A percentile compares a stretch with the other conserved stretches of the same genome.
Conservation (phyloP, 768 basidiomycete genomes). For the Suillus subalutaceus region DNA sequence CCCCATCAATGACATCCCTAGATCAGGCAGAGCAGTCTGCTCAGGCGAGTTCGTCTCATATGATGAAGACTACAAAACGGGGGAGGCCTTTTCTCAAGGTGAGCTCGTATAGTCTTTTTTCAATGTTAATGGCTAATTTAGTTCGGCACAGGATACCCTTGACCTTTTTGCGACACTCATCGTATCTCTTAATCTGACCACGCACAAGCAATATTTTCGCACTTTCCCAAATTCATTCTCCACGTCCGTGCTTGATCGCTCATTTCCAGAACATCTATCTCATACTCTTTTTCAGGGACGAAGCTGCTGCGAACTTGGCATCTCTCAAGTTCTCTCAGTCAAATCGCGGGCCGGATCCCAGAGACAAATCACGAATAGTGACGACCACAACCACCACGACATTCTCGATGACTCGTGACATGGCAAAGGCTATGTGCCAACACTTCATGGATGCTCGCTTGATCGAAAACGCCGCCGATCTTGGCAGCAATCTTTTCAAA, state of each 20-base stretch:
- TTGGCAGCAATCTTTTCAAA: conserved; percentile 88
- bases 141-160: conserved; percentile 78
- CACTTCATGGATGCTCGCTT: conserved; percentile 99
- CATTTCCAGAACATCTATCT: conserved; percentile 14
- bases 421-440: conserved; percentile 99
- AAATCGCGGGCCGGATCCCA: conserved; percentile 96
- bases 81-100: conserved; percentile 95
- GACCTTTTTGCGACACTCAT: conserved; percentile 97
- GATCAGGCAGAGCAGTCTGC: conserved; percentile 42
- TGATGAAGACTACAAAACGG: conserved; percentile 99
- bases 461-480: conserved; percentile 96
- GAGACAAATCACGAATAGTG: conserved; percentile 96
- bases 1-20: conserved; percentile 39
- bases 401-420: conserved; percentile 99
- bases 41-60: conserved; percentile 77
- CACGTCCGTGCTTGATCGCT: conserved; percentile 62
- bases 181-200: conserved; percentile 85
- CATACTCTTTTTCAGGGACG: conserved; percentile 64
- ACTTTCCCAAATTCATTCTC: conserved; percentile 94
- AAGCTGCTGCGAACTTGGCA: conserved; percentile 90
- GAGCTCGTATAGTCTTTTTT: conserved; percentile 13
- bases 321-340: conserved; percentile 99
- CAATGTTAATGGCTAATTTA: background rate
- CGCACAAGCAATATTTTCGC: conserved; percentile 96
- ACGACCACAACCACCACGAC: conserved; percentile 99